Percentiles rank a stretch among this genome's conserved stretches.
These are phyloP conservation scores for Mycena galopus DNA, from an alignment of 768 basidiomycete genomes.

Conservation along the genomic window DNA sequence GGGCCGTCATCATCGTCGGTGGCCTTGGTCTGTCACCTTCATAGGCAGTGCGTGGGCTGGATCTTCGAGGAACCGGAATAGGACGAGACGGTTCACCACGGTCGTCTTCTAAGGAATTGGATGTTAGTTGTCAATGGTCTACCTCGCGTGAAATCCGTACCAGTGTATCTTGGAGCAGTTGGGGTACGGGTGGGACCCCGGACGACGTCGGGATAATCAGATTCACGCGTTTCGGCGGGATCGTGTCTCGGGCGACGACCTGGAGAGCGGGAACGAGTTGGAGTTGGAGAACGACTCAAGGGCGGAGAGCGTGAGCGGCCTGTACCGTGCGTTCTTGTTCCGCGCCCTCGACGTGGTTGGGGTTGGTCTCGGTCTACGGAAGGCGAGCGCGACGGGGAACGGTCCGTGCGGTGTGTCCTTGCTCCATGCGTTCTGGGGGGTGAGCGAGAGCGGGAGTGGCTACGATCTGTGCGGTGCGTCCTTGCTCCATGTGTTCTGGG, in stretches of 20 bases:
- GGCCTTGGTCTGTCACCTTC: conserved; percentile 25
- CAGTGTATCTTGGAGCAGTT: background rate
- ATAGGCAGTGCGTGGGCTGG: background rate
- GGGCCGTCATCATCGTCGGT: conserved; percentile 10
- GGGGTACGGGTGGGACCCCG: conserved; percentile 29
- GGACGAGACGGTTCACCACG: conserved; percentile 7
- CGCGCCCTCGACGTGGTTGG: background rate
- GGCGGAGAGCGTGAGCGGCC: background rate
- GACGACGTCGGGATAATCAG: conserved; percentile 32
- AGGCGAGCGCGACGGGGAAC: background rate
- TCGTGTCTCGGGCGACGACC: conserved; percentile 14
- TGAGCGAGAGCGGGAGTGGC: background rate
- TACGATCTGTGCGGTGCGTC: background rate
- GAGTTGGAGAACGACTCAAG: background rate
- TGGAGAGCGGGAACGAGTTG: conserved; percentile 11
- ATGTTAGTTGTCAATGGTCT: background rate
- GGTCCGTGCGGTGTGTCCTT: background rate
- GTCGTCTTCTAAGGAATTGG: background rate
- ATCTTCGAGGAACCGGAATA: background rate
- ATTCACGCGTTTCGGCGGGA: background rate
- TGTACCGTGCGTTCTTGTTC: background rate
- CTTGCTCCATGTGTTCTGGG: background rate
- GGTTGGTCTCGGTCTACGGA: background rate
- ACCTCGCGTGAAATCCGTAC: background rate
- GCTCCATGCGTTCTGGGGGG: background rate